Evolutionary conservation across 495 filamentous ascomycete species (phyloP).

Genomic region (Penicillium canescens): DNA sequence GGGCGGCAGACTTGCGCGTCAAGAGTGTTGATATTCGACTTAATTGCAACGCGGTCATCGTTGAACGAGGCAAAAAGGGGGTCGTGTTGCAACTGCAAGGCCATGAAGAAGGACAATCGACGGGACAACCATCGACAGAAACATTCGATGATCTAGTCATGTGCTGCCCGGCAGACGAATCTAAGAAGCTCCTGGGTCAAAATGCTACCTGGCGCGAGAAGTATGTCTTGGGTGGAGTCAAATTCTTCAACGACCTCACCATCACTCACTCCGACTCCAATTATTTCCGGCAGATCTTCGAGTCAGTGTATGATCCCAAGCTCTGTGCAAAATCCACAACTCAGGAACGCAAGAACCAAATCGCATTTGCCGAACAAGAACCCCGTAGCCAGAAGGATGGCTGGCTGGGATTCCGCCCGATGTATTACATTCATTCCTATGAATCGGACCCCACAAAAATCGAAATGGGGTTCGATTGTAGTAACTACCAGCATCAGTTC

Average conservation of each 20-base stretch:
- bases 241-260: conserved; percentile 81
- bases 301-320: conserved; percentile 60
- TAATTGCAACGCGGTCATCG: conserved; percentile 59
- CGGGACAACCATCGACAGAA: conserved; percentile 22
- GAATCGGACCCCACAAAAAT: conserved; percentile 63
- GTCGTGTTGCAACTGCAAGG: conserved; percentile 41
- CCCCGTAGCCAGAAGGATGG: conserved; percentile 33
- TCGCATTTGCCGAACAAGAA: conserved; percentile 52
- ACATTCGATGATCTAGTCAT: conserved; percentile 74
- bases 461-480: conserved; percentile 87
- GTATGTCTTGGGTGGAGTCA: conserved; percentile 69
- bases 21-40: conserved; percentile 68
- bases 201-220: conserved; percentile 65
- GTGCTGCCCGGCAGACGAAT: conserved; percentile 69
- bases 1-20: conserved; percentile 58
- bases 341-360: conserved; percentile 46
- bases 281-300: conserved; percentile 77
- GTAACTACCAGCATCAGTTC: conserved; percentile 84
- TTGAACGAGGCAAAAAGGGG: conserved; percentile 56
- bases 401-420: conserved; percentile 63
- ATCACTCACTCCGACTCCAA: conserved; percentile 75
- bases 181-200: conserved; percentile 62
- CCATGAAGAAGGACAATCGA: neutral
- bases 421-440: conserved; percentile 81
- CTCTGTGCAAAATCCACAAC: conserved; percentile 51